These are phyloP conservation scores for Solanum verrucosum DNA, from an alignment of 257 asterid genomes.

Conservation along the genomic window DNA sequence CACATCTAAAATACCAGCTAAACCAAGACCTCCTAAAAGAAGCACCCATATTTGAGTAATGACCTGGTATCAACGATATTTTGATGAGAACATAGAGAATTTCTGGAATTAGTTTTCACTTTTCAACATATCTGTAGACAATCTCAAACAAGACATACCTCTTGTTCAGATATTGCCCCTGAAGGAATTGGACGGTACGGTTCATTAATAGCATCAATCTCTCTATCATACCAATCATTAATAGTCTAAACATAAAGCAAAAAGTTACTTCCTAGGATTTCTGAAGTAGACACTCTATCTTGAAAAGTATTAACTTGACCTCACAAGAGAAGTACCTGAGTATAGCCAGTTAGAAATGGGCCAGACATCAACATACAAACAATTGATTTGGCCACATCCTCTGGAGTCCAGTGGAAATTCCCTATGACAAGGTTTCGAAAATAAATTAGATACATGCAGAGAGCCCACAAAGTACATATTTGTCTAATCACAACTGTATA, in stretches of 20 bases:
- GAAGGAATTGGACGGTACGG: conserved; percentile 98
- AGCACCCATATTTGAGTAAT: conserved; percentile 95
- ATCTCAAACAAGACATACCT: conserved; percentile 34
- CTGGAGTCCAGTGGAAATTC: conserved; percentile 81
- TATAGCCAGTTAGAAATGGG: conserved; percentile 88
- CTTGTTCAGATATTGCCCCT: conserved; percentile 72
- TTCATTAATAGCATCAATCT: conserved; percentile 88
- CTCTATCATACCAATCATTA: conserved; percentile 96
- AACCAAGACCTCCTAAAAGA: conserved; percentile 78
- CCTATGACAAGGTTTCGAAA: conserved; percentile 26
- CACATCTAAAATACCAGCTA: conserved; percentile 78
- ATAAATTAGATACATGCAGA: not conserved
- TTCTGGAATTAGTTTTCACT: not conserved
- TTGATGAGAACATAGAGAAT: not conserved
- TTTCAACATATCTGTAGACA: not conserved
- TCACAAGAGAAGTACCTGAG: conserved; percentile 51
- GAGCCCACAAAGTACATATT: not conserved
- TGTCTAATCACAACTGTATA: not conserved
- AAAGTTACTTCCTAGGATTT: conserved; percentile 2
- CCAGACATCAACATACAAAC: conserved; percentile 97
- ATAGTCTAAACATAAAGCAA: conserved; percentile 45
- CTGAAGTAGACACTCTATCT: conserved; percentile 5
- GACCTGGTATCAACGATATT: conserved; percentile 39
- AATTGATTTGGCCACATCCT: conserved; percentile 78
- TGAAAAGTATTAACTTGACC: not conserved